Percentiles rank a stretch among this genome's conserved stretches.
These are phyloP conservation scores for Solioccasus polychromus DNA, from an alignment of 768 basidiomycete genomes.

Conservation along the genomic window DNA sequence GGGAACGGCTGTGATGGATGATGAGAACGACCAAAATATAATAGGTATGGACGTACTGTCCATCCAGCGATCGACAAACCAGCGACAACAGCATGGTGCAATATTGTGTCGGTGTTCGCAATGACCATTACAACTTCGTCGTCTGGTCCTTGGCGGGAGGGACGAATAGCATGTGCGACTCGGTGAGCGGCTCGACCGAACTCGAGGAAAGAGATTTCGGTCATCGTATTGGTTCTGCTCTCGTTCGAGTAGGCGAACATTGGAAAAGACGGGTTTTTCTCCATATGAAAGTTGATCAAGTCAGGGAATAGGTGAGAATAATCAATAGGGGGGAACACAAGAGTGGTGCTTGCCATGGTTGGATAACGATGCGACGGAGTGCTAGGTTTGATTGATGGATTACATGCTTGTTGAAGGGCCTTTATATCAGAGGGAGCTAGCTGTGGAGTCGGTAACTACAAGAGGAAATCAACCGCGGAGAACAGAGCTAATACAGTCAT, in stretches of 20 bases:
- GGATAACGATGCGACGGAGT: neutral
- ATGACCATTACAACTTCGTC: conserved; percentile 23
- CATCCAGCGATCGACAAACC: conserved; percentile 42
- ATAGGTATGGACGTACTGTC: conserved; percentile 25
- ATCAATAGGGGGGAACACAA: conserved; percentile 22
- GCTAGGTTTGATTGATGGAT: neutral
- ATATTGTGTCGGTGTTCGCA: conserved; percentile 31
- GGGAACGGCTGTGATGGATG: conserved; percentile 29
- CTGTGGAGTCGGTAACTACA: conserved; percentile 32
- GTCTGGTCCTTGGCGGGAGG: conserved; percentile 24
- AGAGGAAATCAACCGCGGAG: conserved; percentile 6
- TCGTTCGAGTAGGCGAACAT: conserved; percentile 18
- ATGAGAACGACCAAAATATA: conserved; percentile 27
- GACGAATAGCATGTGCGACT: conserved; percentile 40
- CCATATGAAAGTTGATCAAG: conserved; percentile 23
- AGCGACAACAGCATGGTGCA: conserved; percentile 30
- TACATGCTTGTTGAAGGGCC: neutral
- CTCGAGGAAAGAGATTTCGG: conserved; percentile 25
- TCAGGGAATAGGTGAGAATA: conserved; percentile 22
- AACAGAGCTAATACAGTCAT: too few species aligned
- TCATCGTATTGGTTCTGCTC: conserved; percentile 5
- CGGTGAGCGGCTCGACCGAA: conserved; percentile 30
- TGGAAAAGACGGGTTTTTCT: conserved; percentile 23
- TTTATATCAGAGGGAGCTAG: conserved; percentile 17
- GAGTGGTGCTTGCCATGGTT: conserved; percentile 1